Base-by-base conservation (phyloP, 129 eudicot species). In the Heracleum sosnowskyi region DNA sequence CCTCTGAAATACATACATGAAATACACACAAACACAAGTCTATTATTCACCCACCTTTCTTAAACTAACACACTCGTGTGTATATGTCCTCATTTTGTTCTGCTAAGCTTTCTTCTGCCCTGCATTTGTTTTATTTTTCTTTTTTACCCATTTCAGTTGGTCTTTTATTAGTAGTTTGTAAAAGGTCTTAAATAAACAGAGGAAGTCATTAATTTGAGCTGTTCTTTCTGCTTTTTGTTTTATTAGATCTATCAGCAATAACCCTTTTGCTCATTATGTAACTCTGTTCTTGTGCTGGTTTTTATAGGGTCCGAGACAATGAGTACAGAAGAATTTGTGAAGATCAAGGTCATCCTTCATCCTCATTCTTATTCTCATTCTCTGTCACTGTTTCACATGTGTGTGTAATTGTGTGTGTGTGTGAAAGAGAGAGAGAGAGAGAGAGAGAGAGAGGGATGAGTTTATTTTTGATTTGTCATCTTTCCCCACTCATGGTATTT, bases 281-380 rank as follows among this genome's bases (percentile, higher is more conserved):
- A 69, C 41, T 70, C 47, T 72, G 45, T 24, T 22, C 12, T 70
- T 36, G 15, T 9, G 12, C 16, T 37, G 24, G 22, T 72, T 39
- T 40, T 72, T 72, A 5, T 39, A 31, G 51, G 28, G 35, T 11
- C 16, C 47, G 42, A 39, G n/a, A 72, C 11, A 8, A 72, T 72
- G 76, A 72, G 76, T 72, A 72, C 24, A n/a, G 51, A 72, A 72
- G 76, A 72, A 17, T 39, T 72, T 41, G 28, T 72, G 22, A 72
- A 72, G 53, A 40, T 72, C 76, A 44, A 72, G 76, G 76, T 72
- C 8, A 36, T 36, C 4, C 5, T 15, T 9, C n/a, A 18, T 7
- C 11, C 28, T 66, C 39, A 36, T 69, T 69, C 28, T 69, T 31
- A 17, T 7, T 18, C 41, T 40, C 46, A 36, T 72, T 72, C 28